Evolutionary conservation across 2,329 filamentous ascomycete species (phyloP).

Genomic region (Chaetomium sp.): DNA sequence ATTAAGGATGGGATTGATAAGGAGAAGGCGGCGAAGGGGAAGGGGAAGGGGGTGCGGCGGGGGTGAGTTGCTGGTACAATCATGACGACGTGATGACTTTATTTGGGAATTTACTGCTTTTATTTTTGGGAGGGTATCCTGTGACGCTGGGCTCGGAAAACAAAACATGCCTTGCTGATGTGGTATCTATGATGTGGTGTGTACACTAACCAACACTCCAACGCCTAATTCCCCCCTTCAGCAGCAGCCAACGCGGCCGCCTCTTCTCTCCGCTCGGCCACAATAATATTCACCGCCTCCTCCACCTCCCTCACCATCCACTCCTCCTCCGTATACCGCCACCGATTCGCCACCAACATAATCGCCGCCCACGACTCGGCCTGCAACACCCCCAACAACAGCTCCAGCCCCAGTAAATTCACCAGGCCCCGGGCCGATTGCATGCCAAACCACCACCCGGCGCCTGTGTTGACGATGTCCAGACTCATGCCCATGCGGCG

Average conservation of each 20-base stretch:
- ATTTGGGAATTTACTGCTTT: no score
- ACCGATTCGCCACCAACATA: conserved; percentile 27
- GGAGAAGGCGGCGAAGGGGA: conserved; percentile 40
- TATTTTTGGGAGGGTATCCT: no score
- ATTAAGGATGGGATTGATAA: conserved; percentile 63
- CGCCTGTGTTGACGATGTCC: conserved; percentile 30
- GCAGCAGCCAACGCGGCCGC: not conserved
- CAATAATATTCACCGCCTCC: not conserved
- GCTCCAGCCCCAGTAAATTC: conserved; percentile 42
- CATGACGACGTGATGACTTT: no score
- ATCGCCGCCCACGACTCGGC: conserved; percentile 41
- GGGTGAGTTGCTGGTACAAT: conserved; percentile 17
- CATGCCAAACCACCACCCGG: conserved; percentile 31
- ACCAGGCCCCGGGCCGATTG: conserved; percentile 35
- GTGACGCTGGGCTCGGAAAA: no score
- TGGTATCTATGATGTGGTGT: no score
- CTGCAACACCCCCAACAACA: conserved; percentile 39
- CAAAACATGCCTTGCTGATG: no score
- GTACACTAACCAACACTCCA: not conserved
- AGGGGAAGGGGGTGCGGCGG: conserved; percentile 32
- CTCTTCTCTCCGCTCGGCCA: conserved; percentile 4
- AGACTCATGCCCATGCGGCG: conserved; percentile 31
- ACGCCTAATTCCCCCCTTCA: not conserved
- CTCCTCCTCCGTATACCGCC: conserved; percentile 21
- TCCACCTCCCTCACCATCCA: conserved; percentile 17